Conservation (phyloP, 192 early-diverging fungal species). For the Anaeromyces robustus region DNA sequence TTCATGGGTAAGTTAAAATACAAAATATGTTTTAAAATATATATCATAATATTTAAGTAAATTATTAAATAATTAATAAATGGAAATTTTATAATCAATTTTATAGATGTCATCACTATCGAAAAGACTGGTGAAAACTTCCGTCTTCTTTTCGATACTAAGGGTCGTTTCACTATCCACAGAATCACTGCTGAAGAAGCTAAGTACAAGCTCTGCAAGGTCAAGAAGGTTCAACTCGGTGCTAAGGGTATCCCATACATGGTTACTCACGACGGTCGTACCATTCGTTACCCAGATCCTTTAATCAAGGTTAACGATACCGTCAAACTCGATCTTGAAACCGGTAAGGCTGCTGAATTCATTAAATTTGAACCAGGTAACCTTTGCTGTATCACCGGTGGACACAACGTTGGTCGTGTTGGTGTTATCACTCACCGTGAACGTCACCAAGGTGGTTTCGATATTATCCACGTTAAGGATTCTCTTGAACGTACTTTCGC, state of each 20-base stretch:
- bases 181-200: constrained; percentile 95
- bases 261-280: constrained; percentile 98
- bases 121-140: constrained; percentile 98
- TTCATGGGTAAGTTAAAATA: constrained; percentile 78
- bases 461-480: constrained; percentile 99
- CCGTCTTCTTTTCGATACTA: constrained; percentile 97
- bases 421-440: constrained; percentile 94
- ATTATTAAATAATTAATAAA: no score
- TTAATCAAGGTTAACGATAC: constrained; percentile 99
- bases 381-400: constrained; percentile 92
- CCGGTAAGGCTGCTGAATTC: constrained; percentile 78
- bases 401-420: constrained; percentile 95
- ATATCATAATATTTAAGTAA: no score
- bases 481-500: constrained; percentile 86
- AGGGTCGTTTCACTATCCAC: constrained; percentile 99
- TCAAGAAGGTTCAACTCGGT: constrained; percentile 87
- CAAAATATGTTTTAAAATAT: no score
- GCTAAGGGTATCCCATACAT: constrained; percentile 89
- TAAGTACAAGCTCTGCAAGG: constrained; percentile 99
- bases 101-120: constrained; percentile 70
- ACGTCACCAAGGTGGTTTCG: constrained; percentile 93
- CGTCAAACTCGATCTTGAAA: constrained; percentile 89
- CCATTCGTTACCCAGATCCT: constrained; percentile 99
- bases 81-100: no score
- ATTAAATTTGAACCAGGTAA: constrained; percentile 98